Evolutionary conservation across 179 eudicot genomes (phyloP), one percentile per base, ranked within the genome.

Genomic region (Silene vulgaris): DNA sequence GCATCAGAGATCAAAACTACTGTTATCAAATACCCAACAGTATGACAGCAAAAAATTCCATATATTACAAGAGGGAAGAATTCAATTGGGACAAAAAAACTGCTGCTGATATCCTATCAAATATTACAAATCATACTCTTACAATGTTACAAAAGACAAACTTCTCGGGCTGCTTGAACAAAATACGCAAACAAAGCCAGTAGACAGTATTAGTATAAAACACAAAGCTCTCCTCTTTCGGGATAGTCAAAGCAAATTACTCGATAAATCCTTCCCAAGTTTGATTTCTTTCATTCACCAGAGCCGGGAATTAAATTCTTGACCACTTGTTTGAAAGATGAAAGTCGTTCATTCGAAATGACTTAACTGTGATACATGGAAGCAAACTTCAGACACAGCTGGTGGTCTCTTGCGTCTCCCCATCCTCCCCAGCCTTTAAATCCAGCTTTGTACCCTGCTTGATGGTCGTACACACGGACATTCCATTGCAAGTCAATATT

Each of bases 391-490:
- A 92, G 76, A 79, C 98, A 94, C 70, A 94, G 23, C 59, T 86
- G 80, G 52, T 76, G 96, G 79, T 94, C 98, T 73, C 98, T 83
- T 28, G 20, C 20, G 79, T 94, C 98, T 50, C 98, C 97, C 98
- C 98, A 92, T 28, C 97, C 98, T 28, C 98, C 98, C 98, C 98
- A 94, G 3, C 98, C 98, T 81, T 81, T 84, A 73, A 94, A 94
- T 7, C 97, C 98, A 30, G 92, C 91, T 82, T 89, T 83, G 75
- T 94, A 94, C 20, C 98, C 98, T 0, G 81, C 52, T 82, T 92
- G 98, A 59, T 87, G 80, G 72, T 81, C 79, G 63, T 75, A 84
- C 19, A 83, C 81, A 21, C 75, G 86, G 21, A 92, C 85, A 8
- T 82, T 86, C 98, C 98, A 92, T 26, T 86, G 75, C 1, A 85